Evolutionary conservation across 257 asterid species (phyloP).

Genomic region (Ilex aquifolium): DNA sequence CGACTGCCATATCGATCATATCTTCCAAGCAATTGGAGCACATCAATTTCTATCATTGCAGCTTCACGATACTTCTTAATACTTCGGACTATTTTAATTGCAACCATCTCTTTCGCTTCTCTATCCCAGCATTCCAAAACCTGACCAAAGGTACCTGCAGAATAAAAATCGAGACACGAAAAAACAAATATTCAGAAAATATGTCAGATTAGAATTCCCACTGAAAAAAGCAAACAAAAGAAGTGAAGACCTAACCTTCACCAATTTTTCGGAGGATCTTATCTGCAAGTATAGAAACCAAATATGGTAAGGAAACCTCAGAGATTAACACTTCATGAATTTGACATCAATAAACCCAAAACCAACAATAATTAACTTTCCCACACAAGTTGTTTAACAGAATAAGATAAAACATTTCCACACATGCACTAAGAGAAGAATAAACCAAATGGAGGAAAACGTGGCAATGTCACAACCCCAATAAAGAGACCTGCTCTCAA

Average conservation of each 20-base stretch:
- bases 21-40: conserved; percentile 52
- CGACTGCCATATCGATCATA: conserved; percentile 43
- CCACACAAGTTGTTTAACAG: too few species aligned
- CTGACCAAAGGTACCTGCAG: conserved; percentile 49
- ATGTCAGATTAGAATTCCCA: background rate
- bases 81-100: conserved; percentile 46
- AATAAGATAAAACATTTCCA: too few species aligned
- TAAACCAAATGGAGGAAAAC: too few species aligned
- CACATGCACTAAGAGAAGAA: too few species aligned
- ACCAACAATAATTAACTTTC: background rate
- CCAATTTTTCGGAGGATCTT: conserved; percentile 48
- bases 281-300: conserved; percentile 32
- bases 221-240: conserved; percentile 2
- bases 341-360: background rate
- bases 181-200: background rate
- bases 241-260: conserved; percentile 32
- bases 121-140: conserved; percentile 57
- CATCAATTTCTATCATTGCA: conserved; percentile 47
- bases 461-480: too few species aligned
- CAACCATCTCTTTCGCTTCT: conserved; percentile 36
- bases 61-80: conserved; percentile 53
- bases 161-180: conserved; percentile 3
- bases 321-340: background rate
- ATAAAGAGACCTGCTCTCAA: too few species aligned
- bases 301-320: conserved; percentile 15